Conservation (phyloP, 73 alveolate genomes). For the Paramecium caudatum region DNA sequence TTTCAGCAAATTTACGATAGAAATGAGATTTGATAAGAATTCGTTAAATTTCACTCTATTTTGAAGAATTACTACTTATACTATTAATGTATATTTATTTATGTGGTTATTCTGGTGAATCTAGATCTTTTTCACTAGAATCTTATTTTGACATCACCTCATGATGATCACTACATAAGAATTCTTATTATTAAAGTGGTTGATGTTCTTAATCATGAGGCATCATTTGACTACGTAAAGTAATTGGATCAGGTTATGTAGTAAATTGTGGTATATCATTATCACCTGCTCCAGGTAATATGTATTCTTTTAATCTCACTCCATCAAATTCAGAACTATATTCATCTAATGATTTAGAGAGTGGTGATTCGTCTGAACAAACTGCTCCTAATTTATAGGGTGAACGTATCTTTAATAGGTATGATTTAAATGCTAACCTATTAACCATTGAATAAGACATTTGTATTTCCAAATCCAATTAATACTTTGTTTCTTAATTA, state of each 20-base stretch:
- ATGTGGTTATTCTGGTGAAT: neutral
- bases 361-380: slow-evolving; percentile 30
- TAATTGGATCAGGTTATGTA: slow-evolving; percentile 16
- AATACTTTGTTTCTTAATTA: neutral
- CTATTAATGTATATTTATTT: slow-evolving; percentile 29
- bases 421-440: neutral
- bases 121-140: slow-evolving; percentile 7
- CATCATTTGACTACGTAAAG: neutral
- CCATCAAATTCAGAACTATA: slow-evolving; percentile 50
- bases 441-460: slow-evolving; percentile 32
- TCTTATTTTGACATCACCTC: neutral
- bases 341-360: slow-evolving; percentile 41
- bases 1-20: neutral
- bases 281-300: slow-evolving; percentile 28
- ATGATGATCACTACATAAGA: slow-evolving; percentile 53
- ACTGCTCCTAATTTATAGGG: slow-evolving; percentile 61
- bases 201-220: neutral
- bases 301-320: neutral
- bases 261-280: slow-evolving; percentile 7
- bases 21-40: slow-evolving; percentile 58
- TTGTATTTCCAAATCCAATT: slow-evolving; percentile 30
- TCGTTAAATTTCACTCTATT: slow-evolving; percentile 43
- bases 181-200: slow-evolving; percentile 38
- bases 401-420: neutral
- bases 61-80: slow-evolving; percentile 21